Evolutionary conservation across 768 basidiomycete species (phyloP).

Genomic region (Termitomyces titanicus): DNA sequence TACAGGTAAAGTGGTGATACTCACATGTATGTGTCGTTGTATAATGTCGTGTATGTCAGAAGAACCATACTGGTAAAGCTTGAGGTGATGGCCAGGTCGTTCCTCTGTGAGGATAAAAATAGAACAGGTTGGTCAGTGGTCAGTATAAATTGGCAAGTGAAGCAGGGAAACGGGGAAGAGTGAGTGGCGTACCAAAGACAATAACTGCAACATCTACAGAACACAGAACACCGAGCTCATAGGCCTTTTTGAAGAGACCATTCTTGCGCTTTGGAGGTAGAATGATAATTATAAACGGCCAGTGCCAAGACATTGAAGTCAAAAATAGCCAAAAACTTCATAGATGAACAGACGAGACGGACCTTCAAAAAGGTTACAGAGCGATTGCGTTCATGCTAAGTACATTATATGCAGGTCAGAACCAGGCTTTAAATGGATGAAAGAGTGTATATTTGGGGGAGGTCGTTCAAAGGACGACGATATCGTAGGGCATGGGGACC

Average conservation of each 20-base stretch:
- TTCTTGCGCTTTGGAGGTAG: constrained; percentile 63
- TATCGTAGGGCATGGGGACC: no score
- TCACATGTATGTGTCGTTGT: constrained; percentile 54
- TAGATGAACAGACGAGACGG: constrained; percentile 26
- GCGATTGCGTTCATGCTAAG: constrained; percentile 88
- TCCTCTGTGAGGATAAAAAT: constrained; percentile 59
- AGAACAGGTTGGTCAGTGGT: constrained; percentile 27
- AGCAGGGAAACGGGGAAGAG: neutral
- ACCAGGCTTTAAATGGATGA: neutral
- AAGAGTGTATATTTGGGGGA: constrained; percentile 20
- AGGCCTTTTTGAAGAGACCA: constrained; percentile 89
- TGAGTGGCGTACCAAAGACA: constrained; percentile 53
- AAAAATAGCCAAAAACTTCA: constrained; percentile 59
- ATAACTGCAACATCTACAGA: constrained; percentile 88
- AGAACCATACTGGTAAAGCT: constrained; percentile 82
- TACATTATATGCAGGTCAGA: constrained; percentile 27
- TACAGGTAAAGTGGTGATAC: constrained; percentile 6
- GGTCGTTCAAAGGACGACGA: neutral
- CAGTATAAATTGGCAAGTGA: neutral
- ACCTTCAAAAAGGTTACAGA: constrained; percentile 91
- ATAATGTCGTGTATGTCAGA: constrained; percentile 66
- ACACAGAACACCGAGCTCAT: constrained; percentile 85
- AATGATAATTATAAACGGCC: constrained; percentile 15
- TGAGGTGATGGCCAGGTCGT: constrained; percentile 73
- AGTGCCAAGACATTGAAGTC: constrained; percentile 43